Evolutionary conservation across 768 basidiomycete species (phyloP).

Genomic region (Tricholoma sp.): DNA sequence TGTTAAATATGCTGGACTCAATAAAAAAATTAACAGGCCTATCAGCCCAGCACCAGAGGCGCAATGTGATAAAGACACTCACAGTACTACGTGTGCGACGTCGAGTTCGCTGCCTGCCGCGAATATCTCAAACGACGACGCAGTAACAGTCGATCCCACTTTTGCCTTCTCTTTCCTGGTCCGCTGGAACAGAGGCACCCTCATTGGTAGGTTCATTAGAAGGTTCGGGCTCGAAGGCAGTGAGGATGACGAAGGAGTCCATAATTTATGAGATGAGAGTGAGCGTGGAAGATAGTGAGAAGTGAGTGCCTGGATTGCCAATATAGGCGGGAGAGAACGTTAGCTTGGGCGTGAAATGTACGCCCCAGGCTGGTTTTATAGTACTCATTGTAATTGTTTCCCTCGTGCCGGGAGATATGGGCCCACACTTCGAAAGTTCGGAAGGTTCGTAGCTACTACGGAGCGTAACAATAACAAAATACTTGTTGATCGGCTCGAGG

Average conservation of each 20-base stretch:
- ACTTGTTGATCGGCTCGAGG: not conserved
- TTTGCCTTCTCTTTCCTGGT: not conserved
- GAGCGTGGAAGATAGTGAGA: not conserved
- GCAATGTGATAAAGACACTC: not conserved
- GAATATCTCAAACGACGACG: conserved; percentile 1
- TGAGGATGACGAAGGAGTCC: not conserved
- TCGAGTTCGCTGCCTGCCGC: not conserved
- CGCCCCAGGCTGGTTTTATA: not conserved
- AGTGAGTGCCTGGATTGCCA: not conserved
- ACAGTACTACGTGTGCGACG: not conserved
- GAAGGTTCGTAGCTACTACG: not conserved
- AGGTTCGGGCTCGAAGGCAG: not conserved
- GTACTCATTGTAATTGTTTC: not conserved
- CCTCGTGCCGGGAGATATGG: not conserved
- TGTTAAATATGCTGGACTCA: not conserved
- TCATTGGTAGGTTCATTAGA: not conserved
- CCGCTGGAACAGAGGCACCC: not conserved
- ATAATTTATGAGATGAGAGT: not conserved
- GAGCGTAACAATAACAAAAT: not conserved
- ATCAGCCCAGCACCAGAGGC: not conserved
- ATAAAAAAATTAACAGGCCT: not conserved
- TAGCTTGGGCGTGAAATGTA: not conserved
- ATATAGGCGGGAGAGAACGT: not conserved
- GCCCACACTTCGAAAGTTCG: not conserved
- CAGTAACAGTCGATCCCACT: not conserved